A percentile compares a stretch with the other conserved stretches of the same genome.
phyloP scores from a whole-genome alignment of 192 early-diverging fungal species.

The Lobosporangium transversale region DNA sequence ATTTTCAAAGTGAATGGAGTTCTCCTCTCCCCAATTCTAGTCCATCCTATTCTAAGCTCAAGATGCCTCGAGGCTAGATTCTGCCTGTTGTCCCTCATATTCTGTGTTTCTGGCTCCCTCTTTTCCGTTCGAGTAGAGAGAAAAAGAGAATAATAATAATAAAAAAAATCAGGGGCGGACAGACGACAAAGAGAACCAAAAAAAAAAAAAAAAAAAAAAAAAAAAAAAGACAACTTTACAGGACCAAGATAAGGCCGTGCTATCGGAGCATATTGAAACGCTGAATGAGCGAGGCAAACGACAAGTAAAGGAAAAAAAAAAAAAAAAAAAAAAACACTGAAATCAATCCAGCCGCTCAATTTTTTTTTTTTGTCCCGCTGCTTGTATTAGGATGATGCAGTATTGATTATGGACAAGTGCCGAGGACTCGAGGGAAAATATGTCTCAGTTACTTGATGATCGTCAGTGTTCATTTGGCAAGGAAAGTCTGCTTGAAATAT shows the following conservation, averaged over 20 bases:
- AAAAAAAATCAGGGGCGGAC: conserved; percentile 36
- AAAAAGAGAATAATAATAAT: neutral
- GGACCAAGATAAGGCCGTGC: neutral
- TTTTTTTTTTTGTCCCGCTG: too few species aligned
- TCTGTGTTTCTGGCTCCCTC: conserved; percentile 25
- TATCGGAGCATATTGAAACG: conserved; percentile 34
- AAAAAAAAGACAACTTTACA: neutral
- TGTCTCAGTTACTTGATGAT: too few species aligned
- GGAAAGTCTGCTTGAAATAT: too few species aligned
- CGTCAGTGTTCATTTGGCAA: too few species aligned
- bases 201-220: neutral
- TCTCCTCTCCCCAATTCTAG: conserved; percentile 20
- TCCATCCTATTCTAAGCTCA: conserved; percentile 23
- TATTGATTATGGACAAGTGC: too few species aligned
- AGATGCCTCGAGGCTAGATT: conserved; percentile 33
- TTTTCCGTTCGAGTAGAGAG: neutral
- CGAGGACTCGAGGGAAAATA: too few species aligned
- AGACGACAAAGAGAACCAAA: neutral
- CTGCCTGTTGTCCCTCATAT: neutral
- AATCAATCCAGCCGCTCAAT: too few species aligned
- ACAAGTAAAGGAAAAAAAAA: too few species aligned
- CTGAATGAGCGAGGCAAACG: neutral
- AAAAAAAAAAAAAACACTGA: too few species aligned
- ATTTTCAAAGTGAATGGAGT: conserved; percentile 3
- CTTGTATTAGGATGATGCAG: too few species aligned